Conservation (phyloP, 257 asterid species). For the Ajuga chamaepitys region DNA sequence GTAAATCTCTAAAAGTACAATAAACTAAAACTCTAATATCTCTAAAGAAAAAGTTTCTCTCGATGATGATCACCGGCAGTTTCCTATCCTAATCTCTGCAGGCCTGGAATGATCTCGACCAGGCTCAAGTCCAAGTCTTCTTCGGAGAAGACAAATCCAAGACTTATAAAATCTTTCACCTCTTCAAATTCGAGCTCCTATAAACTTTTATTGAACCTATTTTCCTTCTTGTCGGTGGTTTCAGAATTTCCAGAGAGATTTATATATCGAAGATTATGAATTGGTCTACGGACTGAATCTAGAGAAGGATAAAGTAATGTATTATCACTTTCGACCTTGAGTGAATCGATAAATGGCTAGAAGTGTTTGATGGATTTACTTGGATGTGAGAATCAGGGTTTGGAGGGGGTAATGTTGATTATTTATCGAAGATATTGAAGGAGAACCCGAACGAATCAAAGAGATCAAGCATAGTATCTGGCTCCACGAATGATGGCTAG, state of each 20-base stretch:
- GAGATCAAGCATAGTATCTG: slow-evolving; percentile 45
- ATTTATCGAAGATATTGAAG: slow-evolving; percentile 17
- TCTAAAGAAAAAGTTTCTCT: no score
- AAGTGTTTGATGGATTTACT: not conserved
- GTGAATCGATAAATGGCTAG: slow-evolving; percentile 17
- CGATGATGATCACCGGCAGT: not conserved
- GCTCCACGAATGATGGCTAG: slow-evolving; percentile 45
- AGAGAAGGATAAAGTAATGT: slow-evolving; percentile 18
- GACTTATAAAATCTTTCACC: slow-evolving; percentile 70
- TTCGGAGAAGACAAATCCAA: slow-evolving; percentile 64
- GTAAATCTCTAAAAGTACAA: no score
- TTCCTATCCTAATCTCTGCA: slow-evolving; percentile 47
- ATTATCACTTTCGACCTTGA: slow-evolving; percentile 40
- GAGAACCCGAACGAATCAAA: slow-evolving; percentile 58
- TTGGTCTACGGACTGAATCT: slow-evolving; percentile 23
- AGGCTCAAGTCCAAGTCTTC: slow-evolving; percentile 48
- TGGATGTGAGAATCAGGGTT: not conserved
- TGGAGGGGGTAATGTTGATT: no score
- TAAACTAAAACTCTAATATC: no score
- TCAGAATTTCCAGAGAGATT: slow-evolving; percentile 8
- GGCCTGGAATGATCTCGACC: slow-evolving; percentile 59
- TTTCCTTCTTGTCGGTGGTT: slow-evolving; percentile 10
- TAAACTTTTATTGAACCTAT: slow-evolving; percentile 40
- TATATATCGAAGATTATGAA: slow-evolving; percentile 30
- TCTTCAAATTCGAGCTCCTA: slow-evolving; percentile 76